Conservation (phyloP, 352 stramenopile species). For the Phytophthora constricta region DNA sequence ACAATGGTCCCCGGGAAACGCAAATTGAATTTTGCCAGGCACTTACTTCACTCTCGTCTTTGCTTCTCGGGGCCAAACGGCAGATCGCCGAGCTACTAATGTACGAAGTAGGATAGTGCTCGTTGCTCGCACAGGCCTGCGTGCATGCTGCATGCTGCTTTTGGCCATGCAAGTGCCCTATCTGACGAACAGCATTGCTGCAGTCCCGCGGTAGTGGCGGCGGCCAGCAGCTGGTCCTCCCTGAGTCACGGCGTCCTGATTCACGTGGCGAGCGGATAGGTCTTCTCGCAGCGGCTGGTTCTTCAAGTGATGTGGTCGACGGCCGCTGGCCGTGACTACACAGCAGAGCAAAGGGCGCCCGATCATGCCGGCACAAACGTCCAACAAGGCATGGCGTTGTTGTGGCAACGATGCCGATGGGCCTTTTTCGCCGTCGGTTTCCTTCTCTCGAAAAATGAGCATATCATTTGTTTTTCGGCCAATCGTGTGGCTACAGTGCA, state of each 20-base stretch:
- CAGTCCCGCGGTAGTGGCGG: neutral
- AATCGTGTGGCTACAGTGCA: neutral
- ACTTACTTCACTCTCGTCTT: too few relatives aligned
- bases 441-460: neutral
- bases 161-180: neutral
- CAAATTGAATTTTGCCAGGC: slow-evolving; percentile 18
- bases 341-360: too few relatives aligned
- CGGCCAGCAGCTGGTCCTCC: neutral
- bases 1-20: slow-evolving; percentile 22
- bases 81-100: too few relatives aligned
- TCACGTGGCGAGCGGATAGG: neutral
- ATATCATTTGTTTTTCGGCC: too few relatives aligned
- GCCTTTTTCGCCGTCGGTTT: too few relatives aligned
- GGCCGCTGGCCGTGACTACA: neutral
- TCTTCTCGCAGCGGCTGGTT: neutral
- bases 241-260: slow-evolving; percentile 1
- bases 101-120: too few relatives aligned
- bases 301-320: neutral
- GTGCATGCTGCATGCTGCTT: too few relatives aligned
- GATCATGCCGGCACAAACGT: too few relatives aligned
- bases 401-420: too few relatives aligned
- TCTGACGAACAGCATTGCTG: neutral
- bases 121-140: too few relatives aligned
- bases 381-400: too few relatives aligned
- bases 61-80: too few relatives aligned